Evolutionary conservation across 495 filamentous ascomycete species (phyloP).

Genomic region (Penicillium ucsense): DNA sequence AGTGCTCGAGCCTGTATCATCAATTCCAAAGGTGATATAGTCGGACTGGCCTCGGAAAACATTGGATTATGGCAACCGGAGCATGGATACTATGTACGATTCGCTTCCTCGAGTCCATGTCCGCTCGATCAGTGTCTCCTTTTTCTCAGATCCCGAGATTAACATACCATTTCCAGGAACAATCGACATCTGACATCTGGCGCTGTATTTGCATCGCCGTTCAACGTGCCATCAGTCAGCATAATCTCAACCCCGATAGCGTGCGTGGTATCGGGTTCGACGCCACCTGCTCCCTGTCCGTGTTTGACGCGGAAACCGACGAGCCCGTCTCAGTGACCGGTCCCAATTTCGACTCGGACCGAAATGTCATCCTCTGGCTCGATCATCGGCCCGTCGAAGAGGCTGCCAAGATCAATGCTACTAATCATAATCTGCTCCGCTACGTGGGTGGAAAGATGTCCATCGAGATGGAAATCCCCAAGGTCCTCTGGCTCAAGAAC

Average conservation of each 20-base stretch:
- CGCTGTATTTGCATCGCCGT: conserved; percentile 76
- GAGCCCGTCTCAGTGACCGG: conserved; percentile 83
- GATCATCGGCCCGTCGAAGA: conserved; percentile 87
- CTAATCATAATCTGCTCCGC: conserved; percentile 81
- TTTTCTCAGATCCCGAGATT: background rate
- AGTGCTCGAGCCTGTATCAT: conserved; percentile 93
- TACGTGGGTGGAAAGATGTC: conserved; percentile 98
- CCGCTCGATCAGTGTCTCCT: no score
- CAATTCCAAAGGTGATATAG: conserved; percentile 81
- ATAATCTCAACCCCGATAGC: conserved; percentile 59
- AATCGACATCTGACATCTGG: conserved; percentile 98
- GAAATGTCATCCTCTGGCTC: conserved; percentile 87
- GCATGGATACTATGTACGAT: conserved; percentile 71
- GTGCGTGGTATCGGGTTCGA: conserved; percentile 92
- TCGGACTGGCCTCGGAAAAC: conserved; percentile 78
- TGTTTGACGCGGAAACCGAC: conserved; percentile 81
- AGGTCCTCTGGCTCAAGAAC: conserved; percentile 95
- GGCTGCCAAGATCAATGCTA: conserved; percentile 83
- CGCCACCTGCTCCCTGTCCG: conserved; percentile 88
- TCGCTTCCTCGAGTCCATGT: no score
- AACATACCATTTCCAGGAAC: conserved; percentile 57
- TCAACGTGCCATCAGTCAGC: conserved; percentile 63
- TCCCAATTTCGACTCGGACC: conserved; percentile 75
- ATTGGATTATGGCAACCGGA: conserved; percentile 94
- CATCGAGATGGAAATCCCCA: conserved; percentile 98